These are phyloP conservation scores for Monosporascus ibericus DNA, from an alignment of 2,329 filamentous ascomycete genomes.

Conservation along the genomic window DNA sequence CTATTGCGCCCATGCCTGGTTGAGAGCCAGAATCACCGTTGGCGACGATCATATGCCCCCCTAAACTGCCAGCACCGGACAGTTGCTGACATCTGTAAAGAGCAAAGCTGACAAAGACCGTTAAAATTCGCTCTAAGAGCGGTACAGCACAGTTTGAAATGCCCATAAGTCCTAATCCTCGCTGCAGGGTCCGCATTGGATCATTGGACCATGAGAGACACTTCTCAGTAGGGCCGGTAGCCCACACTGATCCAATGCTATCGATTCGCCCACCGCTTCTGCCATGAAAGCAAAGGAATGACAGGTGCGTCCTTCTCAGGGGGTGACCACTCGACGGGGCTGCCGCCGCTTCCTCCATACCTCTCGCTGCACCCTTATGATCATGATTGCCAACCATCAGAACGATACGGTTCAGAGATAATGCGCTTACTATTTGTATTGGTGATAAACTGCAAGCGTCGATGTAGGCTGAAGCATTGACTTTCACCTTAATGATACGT, in stretches of 20 bases:
- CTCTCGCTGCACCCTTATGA: background rate
- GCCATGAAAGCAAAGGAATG: background rate
- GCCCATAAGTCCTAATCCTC: too few relatives aligned
- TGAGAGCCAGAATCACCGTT: too few relatives aligned
- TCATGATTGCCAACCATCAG: background rate
- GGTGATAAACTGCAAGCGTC: background rate
- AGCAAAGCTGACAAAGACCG: too few relatives aligned
- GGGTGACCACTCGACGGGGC: background rate
- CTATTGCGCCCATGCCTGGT: too few relatives aligned
- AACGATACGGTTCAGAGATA: background rate
- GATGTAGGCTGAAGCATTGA: background rate
- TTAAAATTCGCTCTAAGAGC: too few relatives aligned
- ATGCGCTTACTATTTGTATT: background rate
- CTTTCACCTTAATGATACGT: background rate
- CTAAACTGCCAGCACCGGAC: too few relatives aligned
- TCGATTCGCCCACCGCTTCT: background rate
- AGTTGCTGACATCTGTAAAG: too few relatives aligned
- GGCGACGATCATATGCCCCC: too few relatives aligned
- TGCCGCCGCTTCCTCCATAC: background rate
- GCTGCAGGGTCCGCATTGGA: too few relatives aligned
- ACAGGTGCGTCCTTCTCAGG: background rate
- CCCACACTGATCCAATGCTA: background rate
- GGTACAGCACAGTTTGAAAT: too few relatives aligned
- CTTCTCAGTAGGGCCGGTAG: background rate
- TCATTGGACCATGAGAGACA: background rate